Evolutionary conservation across 208 protist species (phyloP).

Genomic region (Vickermania ingenoplastis): DNA sequence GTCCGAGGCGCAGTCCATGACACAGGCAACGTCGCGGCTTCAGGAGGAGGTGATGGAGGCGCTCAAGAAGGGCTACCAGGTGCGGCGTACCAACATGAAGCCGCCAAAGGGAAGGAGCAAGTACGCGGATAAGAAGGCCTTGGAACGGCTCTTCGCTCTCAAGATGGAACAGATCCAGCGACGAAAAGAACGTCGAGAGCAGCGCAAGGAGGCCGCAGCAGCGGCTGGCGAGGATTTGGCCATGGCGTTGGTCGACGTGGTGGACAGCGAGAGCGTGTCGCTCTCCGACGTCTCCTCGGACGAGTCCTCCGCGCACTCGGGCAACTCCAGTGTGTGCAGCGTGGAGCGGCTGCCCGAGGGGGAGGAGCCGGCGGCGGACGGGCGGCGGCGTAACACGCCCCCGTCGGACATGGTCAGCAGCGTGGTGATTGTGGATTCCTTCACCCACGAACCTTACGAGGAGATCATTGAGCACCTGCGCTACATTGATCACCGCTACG

Average conservation of each 20-base stretch:
- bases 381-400: background rate
- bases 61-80: constrained; percentile 28
- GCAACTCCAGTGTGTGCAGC: constrained; percentile 25
- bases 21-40: constrained; percentile 38
- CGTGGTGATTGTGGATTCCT: constrained; percentile 70
- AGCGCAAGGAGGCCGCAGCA: background rate
- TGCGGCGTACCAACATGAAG: constrained; percentile 14
- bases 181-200: constrained; percentile 7
- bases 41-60: constrained; percentile 38
- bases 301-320: background rate
- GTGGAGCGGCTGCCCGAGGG: constrained; percentile 2
- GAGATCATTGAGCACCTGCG: constrained; percentile 67
- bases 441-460: constrained; percentile 66
- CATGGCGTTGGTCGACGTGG: background rate
- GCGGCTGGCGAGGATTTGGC: constrained; percentile 1
- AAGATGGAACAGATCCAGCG: constrained; percentile 16
- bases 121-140: constrained; percentile 24
- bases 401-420: constrained; percentile 41
- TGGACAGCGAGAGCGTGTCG: background rate
- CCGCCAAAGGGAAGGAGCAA: constrained; percentile 16
- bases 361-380: constrained; percentile 3
- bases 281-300: background rate
- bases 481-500: constrained; percentile 51
- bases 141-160: constrained; percentile 10
- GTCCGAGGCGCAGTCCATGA: constrained; percentile 57